phyloP scores from a whole-genome alignment of 2,329 filamentous ascomycete genomes.

The Colletotrichum horii region DNA sequence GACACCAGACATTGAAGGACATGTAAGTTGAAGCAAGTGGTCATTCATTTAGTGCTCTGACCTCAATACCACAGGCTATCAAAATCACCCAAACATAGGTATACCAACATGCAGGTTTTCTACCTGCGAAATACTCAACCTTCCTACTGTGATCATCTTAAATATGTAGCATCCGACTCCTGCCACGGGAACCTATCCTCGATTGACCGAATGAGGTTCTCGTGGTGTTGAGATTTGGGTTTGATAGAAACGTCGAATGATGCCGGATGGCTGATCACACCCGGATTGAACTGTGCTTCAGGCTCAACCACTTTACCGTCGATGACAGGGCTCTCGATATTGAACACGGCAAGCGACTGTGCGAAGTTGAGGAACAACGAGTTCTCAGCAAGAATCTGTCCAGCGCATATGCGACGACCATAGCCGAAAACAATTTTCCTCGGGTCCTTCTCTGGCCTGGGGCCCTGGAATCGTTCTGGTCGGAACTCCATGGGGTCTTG shows the following conservation, averaged over 20 bases:
- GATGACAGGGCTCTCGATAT: neutral
- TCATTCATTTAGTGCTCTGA: no score
- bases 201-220: neutral
- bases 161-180: neutral
- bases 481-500: slow-evolving; percentile 33
- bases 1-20: no score
- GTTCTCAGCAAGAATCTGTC: slow-evolving; percentile 21
- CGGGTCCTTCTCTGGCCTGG: neutral
- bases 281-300: neutral
- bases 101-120: no score
- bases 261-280: neutral
- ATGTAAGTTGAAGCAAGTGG: no score
- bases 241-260: neutral
- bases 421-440: slow-evolving; percentile 17
- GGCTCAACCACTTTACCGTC: neutral
- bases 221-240: neutral
- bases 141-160: rapidly evolving
- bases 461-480: neutral
- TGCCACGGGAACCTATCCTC: neutral
- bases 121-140: rapidly evolving
- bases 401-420: slow-evolving; percentile 25
- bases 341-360: slow-evolving; percentile 44
- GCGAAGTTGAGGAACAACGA: slow-evolving; percentile 33
- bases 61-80: no score
- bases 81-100: no score